A percentile compares a stretch with the other conserved stretches of the same genome.
Evolutionary conservation across 2,329 filamentous ascomycete genomes (phyloP).

Genomic region (Akanthomyces dipterigenus): DNA sequence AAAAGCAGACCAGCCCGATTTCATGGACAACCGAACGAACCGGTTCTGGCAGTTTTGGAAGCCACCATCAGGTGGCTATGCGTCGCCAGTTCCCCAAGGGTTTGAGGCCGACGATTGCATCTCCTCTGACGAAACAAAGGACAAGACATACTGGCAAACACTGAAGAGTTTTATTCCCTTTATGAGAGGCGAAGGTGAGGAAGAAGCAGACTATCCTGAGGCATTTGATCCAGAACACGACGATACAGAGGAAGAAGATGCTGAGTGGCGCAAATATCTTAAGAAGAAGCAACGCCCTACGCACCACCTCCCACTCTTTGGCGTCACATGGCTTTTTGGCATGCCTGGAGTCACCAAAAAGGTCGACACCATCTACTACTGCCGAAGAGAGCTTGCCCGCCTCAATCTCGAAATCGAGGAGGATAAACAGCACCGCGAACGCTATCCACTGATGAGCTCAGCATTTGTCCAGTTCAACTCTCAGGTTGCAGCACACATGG

Average conservation of each 20-base stretch:
- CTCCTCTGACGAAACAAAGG: conserved; percentile 18
- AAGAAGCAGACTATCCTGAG: conserved; percentile 50
- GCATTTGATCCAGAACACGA: conserved; percentile 56
- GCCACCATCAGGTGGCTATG: conserved; percentile 52
- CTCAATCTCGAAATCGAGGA: conserved; percentile 88
- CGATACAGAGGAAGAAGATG: conserved; percentile 53
- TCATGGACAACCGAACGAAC: conserved; percentile 39
- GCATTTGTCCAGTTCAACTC: conserved; percentile 99
- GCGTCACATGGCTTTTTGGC: conserved; percentile 64
- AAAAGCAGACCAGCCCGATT: conserved; percentile 40
- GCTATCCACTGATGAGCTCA: conserved; percentile 87
- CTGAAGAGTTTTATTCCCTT: conserved; percentile 46
- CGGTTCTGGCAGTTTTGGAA: conserved; percentile 61
- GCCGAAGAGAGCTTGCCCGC: conserved; percentile 75
- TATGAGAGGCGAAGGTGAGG: conserved; percentile 34
- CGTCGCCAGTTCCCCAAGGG: conserved; percentile 55
- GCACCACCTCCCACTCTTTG: conserved; percentile 62
- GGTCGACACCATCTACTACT: conserved; percentile 91
- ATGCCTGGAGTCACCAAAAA: conserved; percentile 80
- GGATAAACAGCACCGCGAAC: conserved; percentile 79
- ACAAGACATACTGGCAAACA: conserved; percentile 44
- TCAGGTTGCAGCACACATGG: conserved; percentile 96
- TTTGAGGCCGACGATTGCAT: conserved; percentile 33
- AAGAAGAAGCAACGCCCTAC: conserved; percentile 77
- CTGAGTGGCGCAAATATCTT: conserved; percentile 77